Conservation (phyloP, 257 asterid species). For the Fraxinus quadrangulata region DNA sequence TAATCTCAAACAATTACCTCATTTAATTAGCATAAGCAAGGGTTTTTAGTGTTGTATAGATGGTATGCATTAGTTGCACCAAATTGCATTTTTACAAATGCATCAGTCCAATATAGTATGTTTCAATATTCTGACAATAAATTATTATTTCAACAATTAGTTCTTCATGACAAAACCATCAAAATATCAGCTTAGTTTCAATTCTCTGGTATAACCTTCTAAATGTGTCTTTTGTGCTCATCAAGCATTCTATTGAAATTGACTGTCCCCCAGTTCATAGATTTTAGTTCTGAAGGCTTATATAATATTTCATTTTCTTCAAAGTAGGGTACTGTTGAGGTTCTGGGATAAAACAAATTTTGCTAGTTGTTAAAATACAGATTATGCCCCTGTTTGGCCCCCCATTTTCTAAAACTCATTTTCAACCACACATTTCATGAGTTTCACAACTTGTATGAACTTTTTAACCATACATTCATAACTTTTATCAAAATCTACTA, state of each 20-base stretch:
- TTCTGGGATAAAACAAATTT: neutral
- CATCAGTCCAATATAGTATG: neutral
- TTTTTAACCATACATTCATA: no score
- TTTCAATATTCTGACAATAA: neutral
- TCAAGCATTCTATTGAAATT: neutral
- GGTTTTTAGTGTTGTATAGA: neutral
- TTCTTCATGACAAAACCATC: neutral
- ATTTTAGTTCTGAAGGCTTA: neutral
- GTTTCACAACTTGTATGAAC: no score
- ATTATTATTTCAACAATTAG: neutral
- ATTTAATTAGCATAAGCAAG: neutral
- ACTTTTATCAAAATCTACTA: no score
- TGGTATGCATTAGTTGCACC: neutral
- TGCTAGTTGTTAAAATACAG: neutral
- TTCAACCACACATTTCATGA: no score
- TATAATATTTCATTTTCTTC: neutral
- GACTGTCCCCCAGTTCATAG: neutral
- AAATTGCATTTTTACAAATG: neutral
- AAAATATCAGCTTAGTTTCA: neutral
- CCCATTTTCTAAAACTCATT: no score
- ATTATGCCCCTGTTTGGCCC: neutral
- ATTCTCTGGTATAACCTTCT: neutral
- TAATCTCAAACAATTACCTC: neutral
- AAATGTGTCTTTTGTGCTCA: neutral
- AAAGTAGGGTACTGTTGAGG: neutral